Conservation (phyloP, 2,329 filamentous ascomycete genomes). For the Sordariomycetes sp. region DNA sequence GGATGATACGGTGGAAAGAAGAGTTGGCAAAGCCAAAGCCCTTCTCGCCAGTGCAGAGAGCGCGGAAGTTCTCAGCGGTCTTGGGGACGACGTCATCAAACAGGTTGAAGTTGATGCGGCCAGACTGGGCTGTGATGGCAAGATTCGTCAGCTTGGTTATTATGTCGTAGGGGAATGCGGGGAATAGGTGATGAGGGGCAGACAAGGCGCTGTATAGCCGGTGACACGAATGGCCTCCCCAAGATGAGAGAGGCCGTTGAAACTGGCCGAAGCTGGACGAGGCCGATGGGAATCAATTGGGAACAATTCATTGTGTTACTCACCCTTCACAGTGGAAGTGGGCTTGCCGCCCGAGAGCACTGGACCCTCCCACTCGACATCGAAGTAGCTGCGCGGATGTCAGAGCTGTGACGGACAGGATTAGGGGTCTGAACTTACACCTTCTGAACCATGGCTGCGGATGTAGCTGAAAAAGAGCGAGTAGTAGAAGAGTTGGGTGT, state of each 20-base stretch:
- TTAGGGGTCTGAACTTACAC: slow-evolving; percentile 43
- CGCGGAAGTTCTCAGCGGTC: slow-evolving; percentile 78
- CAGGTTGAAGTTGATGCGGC: slow-evolving; percentile 83
- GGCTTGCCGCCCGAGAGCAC: slow-evolving; percentile 51
- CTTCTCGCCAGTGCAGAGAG: slow-evolving; percentile 72
- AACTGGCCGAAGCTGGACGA: neutral
- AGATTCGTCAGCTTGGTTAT: slow-evolving; percentile 11
- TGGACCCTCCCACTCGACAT: slow-evolving; percentile 64
- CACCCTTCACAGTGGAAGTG: slow-evolving; percentile 51
- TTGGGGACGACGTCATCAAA: slow-evolving; percentile 80
- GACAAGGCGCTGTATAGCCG: too few species aligned
- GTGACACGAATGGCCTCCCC: too few species aligned
- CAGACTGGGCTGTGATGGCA: slow-evolving; percentile 51
- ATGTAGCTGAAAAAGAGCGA: slow-evolving; percentile 47
- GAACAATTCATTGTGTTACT: slow-evolving; percentile 17
- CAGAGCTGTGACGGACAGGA: slow-evolving; percentile 7
- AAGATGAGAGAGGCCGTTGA: too few species aligned
- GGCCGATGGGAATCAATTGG: neutral
- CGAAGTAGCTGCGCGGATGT: slow-evolving; percentile 51
- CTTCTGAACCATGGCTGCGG: slow-evolving; percentile 64
- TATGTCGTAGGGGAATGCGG: neutral
- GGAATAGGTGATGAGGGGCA: neutral
- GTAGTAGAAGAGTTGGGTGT: slow-evolving; percentile 26
- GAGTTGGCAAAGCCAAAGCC: slow-evolving; percentile 78
- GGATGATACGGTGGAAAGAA: slow-evolving; percentile 88